Evolutionary conservation across 192 early-diverging fungal genomes (phyloP).

Genomic region (Backusella parvicylindrica): DNA sequence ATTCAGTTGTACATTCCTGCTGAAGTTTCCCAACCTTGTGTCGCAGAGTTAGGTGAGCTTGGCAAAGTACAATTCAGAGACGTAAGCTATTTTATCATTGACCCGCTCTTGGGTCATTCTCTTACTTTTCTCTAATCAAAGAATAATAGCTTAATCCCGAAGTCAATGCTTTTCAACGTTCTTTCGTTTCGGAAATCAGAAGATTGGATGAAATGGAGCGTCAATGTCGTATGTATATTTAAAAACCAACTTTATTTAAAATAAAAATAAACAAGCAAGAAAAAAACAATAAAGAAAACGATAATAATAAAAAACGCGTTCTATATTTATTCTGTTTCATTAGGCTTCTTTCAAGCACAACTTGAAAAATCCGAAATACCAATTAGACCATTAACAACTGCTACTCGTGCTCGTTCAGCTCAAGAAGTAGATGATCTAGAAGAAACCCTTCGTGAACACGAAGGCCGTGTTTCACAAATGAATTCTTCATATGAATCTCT

Average conservation of each 20-base stretch:
- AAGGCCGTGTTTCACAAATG: slow-evolving; percentile 80
- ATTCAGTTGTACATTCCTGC: slow-evolving; percentile 93
- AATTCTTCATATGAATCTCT: slow-evolving; percentile 83
- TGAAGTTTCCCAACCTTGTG: slow-evolving; percentile 89
- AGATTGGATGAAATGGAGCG: slow-evolving; percentile 97
- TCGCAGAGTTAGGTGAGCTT: slow-evolving; percentile 91
- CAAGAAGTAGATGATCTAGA: slow-evolving; percentile 95
- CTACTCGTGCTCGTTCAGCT: slow-evolving; percentile 67
- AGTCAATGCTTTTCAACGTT: slow-evolving; percentile 96
- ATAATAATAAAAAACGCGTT: no score
- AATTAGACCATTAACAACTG: slow-evolving; percentile 41
- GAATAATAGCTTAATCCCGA: slow-evolving; percentile 78
- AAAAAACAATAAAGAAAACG: no score
- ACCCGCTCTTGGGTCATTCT: no score
- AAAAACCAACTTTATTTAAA: not conserved
- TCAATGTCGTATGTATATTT: slow-evolving; percentile 69
- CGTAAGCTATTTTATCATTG: slow-evolving; percentile 38
- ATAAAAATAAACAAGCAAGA: no score
- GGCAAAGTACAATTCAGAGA: slow-evolving; percentile 94
- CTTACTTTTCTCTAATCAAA: not conserved
- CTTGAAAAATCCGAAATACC: slow-evolving; percentile 74
- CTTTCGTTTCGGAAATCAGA: slow-evolving; percentile 94
- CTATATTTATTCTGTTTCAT: no score
- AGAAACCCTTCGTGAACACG: slow-evolving; percentile 73
- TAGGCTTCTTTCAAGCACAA: slow-evolving; percentile 80